Conservation (phyloP, 805 yeast species). For the Yamadazyma tumulicola region DNA sequence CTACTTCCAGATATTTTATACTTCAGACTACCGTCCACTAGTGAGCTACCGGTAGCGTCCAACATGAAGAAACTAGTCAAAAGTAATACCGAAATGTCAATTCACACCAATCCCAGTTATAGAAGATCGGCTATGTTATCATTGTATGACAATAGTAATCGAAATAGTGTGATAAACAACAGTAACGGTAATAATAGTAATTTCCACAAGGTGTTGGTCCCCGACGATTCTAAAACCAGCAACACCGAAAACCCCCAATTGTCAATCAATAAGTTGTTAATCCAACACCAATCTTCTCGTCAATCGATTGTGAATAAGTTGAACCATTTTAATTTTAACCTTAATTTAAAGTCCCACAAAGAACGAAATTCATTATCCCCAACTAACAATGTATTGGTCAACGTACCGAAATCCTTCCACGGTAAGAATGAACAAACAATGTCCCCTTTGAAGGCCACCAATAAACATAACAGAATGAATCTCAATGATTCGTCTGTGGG, state of each 20-base stretch:
- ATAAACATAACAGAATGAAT: slow-evolving; percentile 35
- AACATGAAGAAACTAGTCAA: slow-evolving; percentile 22
- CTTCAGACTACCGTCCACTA: slow-evolving; percentile 23
- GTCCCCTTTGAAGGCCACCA: slow-evolving; percentile 5
- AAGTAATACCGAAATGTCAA: slow-evolving; percentile 33
- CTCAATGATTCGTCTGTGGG: slow-evolving; percentile 38
- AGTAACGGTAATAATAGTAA: too few species aligned
- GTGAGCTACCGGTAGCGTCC: slow-evolving; percentile 16
- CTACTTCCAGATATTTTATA: slow-evolving; percentile 4
- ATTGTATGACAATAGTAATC: slow-evolving; percentile 34
- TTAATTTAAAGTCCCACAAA: slow-evolving; percentile 1
- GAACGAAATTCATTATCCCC: neutral
- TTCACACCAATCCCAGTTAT: slow-evolving; percentile 43
- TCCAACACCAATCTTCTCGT: slow-evolving; percentile 36
- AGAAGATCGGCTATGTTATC: slow-evolving; percentile 45
- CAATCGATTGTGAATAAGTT: slow-evolving; percentile 13
- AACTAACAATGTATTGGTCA: neutral
- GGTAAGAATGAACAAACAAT: too few species aligned
- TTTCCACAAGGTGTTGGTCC: slow-evolving; percentile 32
- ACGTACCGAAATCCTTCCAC: neutral
- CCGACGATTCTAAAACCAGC: slow-evolving; percentile 18
- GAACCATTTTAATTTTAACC: slow-evolving; percentile 5
- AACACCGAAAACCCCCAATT: slow-evolving; percentile 32
- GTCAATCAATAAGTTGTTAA: slow-evolving; percentile 34
- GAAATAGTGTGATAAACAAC: too few species aligned